Percentiles rank a stretch among this genome's conserved stretches.
phyloP scores from a whole-genome alignment of 2,329 filamentous ascomycete species.

The Bisporella sp. region DNA sequence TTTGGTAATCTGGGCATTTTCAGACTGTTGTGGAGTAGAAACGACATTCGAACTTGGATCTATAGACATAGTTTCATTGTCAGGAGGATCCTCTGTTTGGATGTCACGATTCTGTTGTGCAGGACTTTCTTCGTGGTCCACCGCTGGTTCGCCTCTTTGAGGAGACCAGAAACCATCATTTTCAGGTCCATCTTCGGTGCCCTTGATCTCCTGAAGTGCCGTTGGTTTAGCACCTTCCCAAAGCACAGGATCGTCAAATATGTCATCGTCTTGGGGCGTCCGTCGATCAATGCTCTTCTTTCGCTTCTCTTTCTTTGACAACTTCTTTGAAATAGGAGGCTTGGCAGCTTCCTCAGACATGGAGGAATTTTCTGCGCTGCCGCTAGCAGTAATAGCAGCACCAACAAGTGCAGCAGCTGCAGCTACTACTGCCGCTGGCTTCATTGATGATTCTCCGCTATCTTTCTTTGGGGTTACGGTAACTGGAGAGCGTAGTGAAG shows the following conservation, averaged over 20 bases:
- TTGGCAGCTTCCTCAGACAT: no score
- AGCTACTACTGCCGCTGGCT: slow-evolving; percentile 13
- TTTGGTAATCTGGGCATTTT: background rate
- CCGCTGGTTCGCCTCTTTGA: slow-evolving; percentile 11
- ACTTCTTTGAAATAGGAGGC: slow-evolving; percentile 21
- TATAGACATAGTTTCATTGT: background rate
- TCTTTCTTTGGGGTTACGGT: slow-evolving; percentile 4
- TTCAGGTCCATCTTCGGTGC: slow-evolving; percentile 17
- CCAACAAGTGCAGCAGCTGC: slow-evolving; percentile 11
- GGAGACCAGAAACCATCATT: slow-evolving; percentile 28
- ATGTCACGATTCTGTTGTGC: background rate
- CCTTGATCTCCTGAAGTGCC: slow-evolving; percentile 20
- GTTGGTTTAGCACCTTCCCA: slow-evolving; percentile 37
- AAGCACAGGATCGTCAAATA: slow-evolving; percentile 37
- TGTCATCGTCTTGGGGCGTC: slow-evolving; percentile 33
- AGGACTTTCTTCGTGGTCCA: slow-evolving; percentile 5
- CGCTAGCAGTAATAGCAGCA: slow-evolving; percentile 23
- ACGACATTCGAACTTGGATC: background rate
- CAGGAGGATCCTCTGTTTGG: background rate
- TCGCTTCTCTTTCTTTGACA: slow-evolving; percentile 31
- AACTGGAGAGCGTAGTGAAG: slow-evolving; percentile 3
- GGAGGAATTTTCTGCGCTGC: slow-evolving; percentile 30
- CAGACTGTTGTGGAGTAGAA: background rate
- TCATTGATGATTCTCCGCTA: slow-evolving; percentile 11
- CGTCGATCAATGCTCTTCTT: slow-evolving; percentile 35